phyloP scores from a whole-genome alignment of 2,329 filamentous ascomycete species.

The Pseudocercospora cruenta region DNA sequence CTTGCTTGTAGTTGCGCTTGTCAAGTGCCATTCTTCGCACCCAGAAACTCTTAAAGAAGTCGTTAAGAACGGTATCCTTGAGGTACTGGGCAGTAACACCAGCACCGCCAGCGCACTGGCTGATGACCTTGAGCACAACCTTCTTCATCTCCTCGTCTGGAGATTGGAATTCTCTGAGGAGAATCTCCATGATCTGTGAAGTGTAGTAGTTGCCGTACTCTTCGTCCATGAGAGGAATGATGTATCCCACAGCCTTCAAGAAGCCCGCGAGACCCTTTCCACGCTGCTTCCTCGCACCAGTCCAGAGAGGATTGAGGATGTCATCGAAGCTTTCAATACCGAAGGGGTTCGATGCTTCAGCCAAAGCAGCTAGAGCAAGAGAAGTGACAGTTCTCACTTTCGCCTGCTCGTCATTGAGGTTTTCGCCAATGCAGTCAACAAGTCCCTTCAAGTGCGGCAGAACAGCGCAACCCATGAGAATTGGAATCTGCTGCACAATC shows the following conservation, averaged over 20 bases:
- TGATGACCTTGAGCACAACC: constrained; percentile 95
- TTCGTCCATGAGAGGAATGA: constrained; percentile 98
- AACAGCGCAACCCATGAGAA: constrained; percentile 97
- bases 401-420: constrained; percentile 95
- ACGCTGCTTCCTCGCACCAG: constrained; percentile 90
- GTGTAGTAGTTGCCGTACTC: constrained; percentile 99
- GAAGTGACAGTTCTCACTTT: constrained; percentile 97
- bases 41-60: constrained; percentile 99
- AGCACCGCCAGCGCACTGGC: constrained; percentile 90
- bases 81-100: constrained; percentile 94
- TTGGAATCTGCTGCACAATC: constrained; percentile 98
- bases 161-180: constrained; percentile 92
- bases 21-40: constrained; percentile 95
- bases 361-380: constrained; percentile 89
- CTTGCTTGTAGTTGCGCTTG: constrained; percentile 95
- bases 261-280: constrained; percentile 96
- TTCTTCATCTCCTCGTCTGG: constrained; percentile 99
- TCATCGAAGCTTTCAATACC: constrained; percentile 99
- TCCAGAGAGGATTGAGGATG: constrained; percentile 96
- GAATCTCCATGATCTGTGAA: constrained; percentile 97
- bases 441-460: constrained; percentile 93
- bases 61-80: constrained; percentile 90
- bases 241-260: constrained; percentile 95
- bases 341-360: constrained; percentile 95
- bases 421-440: constrained; percentile 94